These are phyloP conservation scores for Mycena floridula DNA, from an alignment of 768 basidiomycete species.

Conservation along the genomic window DNA sequence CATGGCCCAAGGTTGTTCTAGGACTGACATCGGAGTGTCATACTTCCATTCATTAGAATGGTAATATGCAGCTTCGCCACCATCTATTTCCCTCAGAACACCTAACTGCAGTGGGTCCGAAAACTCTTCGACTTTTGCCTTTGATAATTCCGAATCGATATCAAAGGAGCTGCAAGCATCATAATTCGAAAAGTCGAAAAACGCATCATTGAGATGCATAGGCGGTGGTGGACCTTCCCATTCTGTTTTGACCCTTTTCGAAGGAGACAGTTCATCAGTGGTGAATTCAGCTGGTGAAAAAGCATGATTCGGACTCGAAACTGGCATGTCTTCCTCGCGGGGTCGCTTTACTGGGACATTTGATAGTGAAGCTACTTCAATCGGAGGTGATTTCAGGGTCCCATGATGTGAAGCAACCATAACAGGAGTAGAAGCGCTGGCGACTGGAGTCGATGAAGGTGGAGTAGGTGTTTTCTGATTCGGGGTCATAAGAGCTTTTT, in stretches of 20 bases:
- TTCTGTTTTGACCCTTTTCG: slow-evolving; percentile 67
- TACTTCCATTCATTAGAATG: slow-evolving; percentile 62
- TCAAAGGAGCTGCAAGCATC: too few species aligned
- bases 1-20: slow-evolving; percentile 72
- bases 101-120: slow-evolving; percentile 52
- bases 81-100: slow-evolving; percentile 65
- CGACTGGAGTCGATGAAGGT: slow-evolving; percentile 31
- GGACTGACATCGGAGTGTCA: slow-evolving; percentile 58
- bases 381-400: slow-evolving; percentile 60
- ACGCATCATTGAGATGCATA: slow-evolving; percentile 35
- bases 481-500: slow-evolving; percentile 18
- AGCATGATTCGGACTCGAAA: slow-evolving; percentile 15
- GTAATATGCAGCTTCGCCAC: slow-evolving; percentile 69
- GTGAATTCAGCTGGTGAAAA: slow-evolving; percentile 20
- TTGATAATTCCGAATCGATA: too few species aligned
- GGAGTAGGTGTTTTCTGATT: slow-evolving; percentile 14
- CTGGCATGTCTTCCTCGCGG: slow-evolving; percentile 44
- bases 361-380: slow-evolving; percentile 9
- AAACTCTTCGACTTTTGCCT: slow-evolving; percentile 47
- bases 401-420: slow-evolving; percentile 55
- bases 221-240: slow-evolving; percentile 51
- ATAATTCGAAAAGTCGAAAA: slow-evolving; percentile 65
- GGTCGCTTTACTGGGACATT: slow-evolving; percentile 34
- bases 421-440: slow-evolving; percentile 48
- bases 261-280: slow-evolving; percentile 57